These are phyloP conservation scores for Mayamaea pseudoterrestris DNA, from an alignment of 108 stramenopile genomes.

Conservation along the genomic window DNA sequence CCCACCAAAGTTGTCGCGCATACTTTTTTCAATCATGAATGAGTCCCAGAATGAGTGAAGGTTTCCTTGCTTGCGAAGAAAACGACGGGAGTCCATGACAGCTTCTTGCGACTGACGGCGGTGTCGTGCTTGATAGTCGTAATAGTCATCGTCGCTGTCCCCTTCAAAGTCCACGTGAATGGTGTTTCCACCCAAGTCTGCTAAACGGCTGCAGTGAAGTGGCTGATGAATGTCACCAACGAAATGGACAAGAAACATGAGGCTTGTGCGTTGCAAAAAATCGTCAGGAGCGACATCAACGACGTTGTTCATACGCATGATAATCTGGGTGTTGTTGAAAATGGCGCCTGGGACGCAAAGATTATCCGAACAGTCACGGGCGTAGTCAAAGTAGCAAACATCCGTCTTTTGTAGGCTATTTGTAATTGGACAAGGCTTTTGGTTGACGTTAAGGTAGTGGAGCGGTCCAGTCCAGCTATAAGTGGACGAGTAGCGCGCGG, in stretches of 20 bases:
- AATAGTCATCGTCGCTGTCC: neutral
- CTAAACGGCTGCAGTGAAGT: conserved; percentile 26
- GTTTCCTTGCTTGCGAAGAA: neutral
- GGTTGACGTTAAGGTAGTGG: conserved; percentile 48
- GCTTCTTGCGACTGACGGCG: neutral
- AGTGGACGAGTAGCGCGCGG: conserved; percentile 21
- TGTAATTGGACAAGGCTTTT: conserved; percentile 25
- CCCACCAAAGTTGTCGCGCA: conserved; percentile 15
- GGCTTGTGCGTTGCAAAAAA: conserved; percentile 7
- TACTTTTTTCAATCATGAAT: conserved; percentile 29
- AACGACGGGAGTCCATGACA: neutral
- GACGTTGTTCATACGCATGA: neutral
- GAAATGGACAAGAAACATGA: conserved; percentile 54
- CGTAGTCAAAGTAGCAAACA: conserved; percentile 25
- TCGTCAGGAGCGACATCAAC: neutral
- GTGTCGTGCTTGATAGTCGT: neutral
- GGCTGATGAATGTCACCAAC: conserved; percentile 64
- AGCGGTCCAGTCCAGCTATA: conserved; percentile 28
- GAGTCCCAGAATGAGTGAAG: conserved; percentile 38
- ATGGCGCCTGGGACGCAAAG: conserved; percentile 44
- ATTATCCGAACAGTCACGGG: conserved; percentile 36
- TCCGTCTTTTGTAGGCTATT: neutral
- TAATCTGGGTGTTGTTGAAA: conserved; percentile 27
- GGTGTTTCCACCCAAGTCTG: conserved; percentile 48
- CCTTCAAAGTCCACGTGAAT: conserved; percentile 29